Base-by-base conservation (phyloP, 441 rosid species). In the Kokia cookei region DNA sequence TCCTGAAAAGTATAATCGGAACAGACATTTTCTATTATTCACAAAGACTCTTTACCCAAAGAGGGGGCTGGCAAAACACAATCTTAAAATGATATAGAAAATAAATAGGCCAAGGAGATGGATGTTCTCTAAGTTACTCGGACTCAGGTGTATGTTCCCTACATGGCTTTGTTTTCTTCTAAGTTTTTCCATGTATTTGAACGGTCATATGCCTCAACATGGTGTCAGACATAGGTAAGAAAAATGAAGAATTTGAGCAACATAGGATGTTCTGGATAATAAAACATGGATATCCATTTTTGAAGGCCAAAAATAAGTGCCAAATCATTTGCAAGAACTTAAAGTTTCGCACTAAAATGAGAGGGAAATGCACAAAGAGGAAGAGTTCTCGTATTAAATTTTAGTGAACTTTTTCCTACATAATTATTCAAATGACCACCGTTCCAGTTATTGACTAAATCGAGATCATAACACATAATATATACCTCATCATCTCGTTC, bases 401-500 rank as follows among this genome's bases (percentile, higher is more conserved):
- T 57, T 37, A 22, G 51, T 3, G 42, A 53, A 72, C 37, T 57
- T 57, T 15, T 57, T 71, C 53, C 73, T 22, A 22, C 74, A 54
- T 3, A 35, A 35, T 37, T 54, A 54, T 11, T 69, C 61, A 17
- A 29, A n/a, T 4, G 47, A 75, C 47, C 40, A 65, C 47, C 51
- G n/a, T 11, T 29, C 77, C 50, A 68, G 42, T 65, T 67, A 48
- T 48, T 10, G 65, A 69, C 70, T 51, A 45, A 58, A 22, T 17
- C 57, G 60, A 76, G 71, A 78, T 76, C 74, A 54, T 78, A 67
- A 75, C 29, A 32, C 17, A 62, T 24, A 78, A 69, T n/a, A 42
- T 65, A 65, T 91, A 94, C 98, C 98, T 94, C 98, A 70, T 94
- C 98, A 82, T 91, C 98, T 19, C 97, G 89, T 84, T 92, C 97